phyloP scores from a whole-genome alignment of 1,139 yeast species.

The Yamadazyma mexicana region DNA sequence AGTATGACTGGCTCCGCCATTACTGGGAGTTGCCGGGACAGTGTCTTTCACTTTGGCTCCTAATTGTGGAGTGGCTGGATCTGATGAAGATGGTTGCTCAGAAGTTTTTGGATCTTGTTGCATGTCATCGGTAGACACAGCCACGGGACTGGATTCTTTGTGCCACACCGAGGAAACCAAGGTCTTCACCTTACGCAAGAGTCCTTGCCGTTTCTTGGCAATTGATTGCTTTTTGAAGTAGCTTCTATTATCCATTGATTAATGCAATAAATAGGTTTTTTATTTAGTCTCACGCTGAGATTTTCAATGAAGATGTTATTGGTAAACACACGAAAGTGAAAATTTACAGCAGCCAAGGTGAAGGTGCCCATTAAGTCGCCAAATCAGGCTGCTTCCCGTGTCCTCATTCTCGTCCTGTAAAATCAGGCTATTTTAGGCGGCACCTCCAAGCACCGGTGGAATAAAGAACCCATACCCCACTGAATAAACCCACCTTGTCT shows the following conservation, averaged over 20 bases:
- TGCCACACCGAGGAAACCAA: constrained; percentile 20
- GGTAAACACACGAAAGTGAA: not conserved
- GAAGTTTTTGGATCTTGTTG: not conserved
- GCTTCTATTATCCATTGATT: constrained; percentile 42
- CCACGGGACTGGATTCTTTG: constrained; percentile 3
- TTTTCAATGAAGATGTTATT: constrained; percentile 4
- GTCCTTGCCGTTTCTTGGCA: constrained; percentile 16
- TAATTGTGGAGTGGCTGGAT: constrained; percentile 1
- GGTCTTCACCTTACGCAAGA: constrained; percentile 35
- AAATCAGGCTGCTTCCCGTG: no score
- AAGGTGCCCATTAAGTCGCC: no score
- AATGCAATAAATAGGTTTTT: not conserved
- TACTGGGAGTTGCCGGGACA: not conserved
- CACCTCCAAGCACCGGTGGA: no score
- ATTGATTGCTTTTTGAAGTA: constrained; percentile 27
- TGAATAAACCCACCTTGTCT: no score
- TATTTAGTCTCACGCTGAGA: not conserved
- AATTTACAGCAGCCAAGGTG: no score
- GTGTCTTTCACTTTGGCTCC: not conserved
- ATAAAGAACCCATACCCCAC: no score
- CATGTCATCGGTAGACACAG: not conserved
- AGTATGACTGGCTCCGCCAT: not conserved
- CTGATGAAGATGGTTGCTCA: not conserved
- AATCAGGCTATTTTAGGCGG: no score
- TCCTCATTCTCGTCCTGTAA: no score